Conservation (phyloP, 805 yeast genomes). For the Candida golubevii region DNA sequence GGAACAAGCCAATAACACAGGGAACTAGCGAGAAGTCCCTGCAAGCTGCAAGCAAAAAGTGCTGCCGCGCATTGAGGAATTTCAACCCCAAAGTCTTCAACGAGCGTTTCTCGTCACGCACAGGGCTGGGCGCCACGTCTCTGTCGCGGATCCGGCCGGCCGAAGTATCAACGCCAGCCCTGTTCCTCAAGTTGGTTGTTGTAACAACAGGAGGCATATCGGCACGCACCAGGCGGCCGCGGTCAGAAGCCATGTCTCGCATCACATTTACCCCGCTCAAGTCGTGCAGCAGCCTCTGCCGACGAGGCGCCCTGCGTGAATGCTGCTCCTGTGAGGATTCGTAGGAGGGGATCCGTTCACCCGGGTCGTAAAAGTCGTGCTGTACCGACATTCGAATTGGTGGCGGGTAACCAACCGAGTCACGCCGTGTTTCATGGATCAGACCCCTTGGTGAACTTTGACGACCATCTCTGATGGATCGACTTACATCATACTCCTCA, state of each 20-base stretch:
- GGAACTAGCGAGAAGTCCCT: constrained; percentile 74
- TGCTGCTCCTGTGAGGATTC: constrained; percentile 37
- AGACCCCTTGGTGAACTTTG: constrained; percentile 1
- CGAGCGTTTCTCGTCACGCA: constrained; percentile 18
- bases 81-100: constrained; percentile 62
- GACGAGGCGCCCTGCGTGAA: constrained; percentile 7
- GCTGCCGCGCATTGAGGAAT: constrained; percentile 71
- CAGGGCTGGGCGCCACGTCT: constrained; percentile 13
- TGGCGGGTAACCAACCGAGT: neutral
- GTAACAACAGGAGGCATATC: constrained; percentile 10
- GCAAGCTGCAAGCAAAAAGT: constrained; percentile 69
- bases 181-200: constrained; percentile 10
- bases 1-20: constrained; percentile 51
- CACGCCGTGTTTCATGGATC: constrained; percentile 3
- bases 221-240: constrained; percentile 1
- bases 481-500: constrained; percentile 8
- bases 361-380: constrained; percentile 22
- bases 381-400: constrained; percentile 13
- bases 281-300: constrained; percentile 4
- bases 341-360: constrained; percentile 39
- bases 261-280: constrained; percentile 1
- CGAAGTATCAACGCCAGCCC: neutral
- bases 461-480: constrained; percentile 2
- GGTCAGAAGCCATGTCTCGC: neutral
- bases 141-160: constrained; percentile 5